Conservation (phyloP, 1,284 basidiomycete species). For the Fomitopsis schrenkii region DNA sequence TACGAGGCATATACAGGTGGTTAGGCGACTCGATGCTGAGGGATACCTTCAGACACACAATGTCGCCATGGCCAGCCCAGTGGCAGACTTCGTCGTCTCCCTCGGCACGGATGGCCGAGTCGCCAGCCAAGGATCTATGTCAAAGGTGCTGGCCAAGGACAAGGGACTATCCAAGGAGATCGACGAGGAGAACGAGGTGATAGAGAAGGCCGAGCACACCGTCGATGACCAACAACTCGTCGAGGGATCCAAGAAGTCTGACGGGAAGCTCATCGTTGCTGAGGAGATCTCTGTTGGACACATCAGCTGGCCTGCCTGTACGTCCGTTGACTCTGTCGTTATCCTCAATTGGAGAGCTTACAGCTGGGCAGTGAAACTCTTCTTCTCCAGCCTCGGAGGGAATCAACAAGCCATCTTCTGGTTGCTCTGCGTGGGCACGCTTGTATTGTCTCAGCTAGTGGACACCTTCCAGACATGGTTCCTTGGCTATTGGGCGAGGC, state of each 20-base stretch:
- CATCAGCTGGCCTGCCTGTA: constrained; percentile 41
- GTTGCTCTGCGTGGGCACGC: constrained; percentile 21
- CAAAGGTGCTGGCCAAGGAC: constrained; percentile 39
- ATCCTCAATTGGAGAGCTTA: neutral
- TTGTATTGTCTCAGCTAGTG: constrained; percentile 13
- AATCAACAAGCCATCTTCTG: constrained; percentile 27
- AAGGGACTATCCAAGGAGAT: constrained; percentile 34
- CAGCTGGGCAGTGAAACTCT: constrained; percentile 23
- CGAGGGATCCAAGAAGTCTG: constrained; percentile 22
- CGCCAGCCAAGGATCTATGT: constrained; percentile 41
- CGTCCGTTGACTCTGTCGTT: constrained; percentile 10
- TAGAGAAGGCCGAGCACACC: constrained; percentile 15
- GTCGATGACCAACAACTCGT: constrained; percentile 29
- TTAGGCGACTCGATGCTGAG: too few species aligned
- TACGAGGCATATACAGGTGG: constrained; percentile 28
- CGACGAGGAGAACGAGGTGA: constrained; percentile 33
- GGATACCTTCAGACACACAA: constrained; percentile 22
- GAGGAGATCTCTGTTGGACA: constrained; percentile 58
- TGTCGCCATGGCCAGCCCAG: constrained; percentile 54
- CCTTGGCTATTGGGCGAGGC: constrained; percentile 21
- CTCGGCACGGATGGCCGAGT: constrained; percentile 50
- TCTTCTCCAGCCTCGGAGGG: constrained; percentile 26
- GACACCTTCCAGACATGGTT: constrained; percentile 14
- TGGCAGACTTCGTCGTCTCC: constrained; percentile 64
- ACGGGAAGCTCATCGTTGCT: constrained; percentile 48